Evolutionary conservation across 257 asterid species (phyloP).

Genomic region (Salvia miltiorrhiza): DNA sequence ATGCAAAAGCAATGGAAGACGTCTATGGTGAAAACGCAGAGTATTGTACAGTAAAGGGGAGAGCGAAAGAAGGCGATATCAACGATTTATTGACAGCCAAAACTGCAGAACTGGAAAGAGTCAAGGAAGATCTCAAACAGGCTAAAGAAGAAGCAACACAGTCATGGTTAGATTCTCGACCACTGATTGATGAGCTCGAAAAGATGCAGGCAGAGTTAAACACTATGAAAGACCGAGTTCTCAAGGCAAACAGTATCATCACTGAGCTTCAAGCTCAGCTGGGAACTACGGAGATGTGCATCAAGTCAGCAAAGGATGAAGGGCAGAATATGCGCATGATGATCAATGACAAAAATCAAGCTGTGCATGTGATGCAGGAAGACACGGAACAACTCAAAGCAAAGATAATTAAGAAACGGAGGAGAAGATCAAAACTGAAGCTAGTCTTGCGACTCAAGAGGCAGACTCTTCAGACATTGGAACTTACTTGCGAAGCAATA

Average conservation of each 20-base stretch:
- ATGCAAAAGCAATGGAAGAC: conserved; percentile 12
- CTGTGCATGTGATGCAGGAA: conserved; percentile 34
- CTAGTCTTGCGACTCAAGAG: conserved; percentile 35
- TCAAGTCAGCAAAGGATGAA: conserved; percentile 41
- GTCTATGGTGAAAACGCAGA: neutral
- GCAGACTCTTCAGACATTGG: conserved; percentile 49
- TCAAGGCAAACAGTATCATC: conserved; percentile 16
- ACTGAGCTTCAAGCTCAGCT: conserved; percentile 44
- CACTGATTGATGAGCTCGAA: conserved; percentile 60
- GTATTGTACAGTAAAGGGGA: neutral
- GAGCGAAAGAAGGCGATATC: neutral
- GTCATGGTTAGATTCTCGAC: conserved; percentile 66
- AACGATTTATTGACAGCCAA: conserved; percentile 14
- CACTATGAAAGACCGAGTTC: conserved; percentile 22
- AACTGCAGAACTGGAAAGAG: conserved; percentile 33
- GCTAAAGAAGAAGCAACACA: conserved; percentile 65
- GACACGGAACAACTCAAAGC: conserved; percentile 42
- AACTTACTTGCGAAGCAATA: conserved; percentile 47
- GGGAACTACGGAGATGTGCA: conserved; percentile 24
- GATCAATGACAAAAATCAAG: conserved; percentile 35
- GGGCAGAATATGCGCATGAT: conserved; percentile 26
- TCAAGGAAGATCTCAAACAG: conserved; percentile 38
- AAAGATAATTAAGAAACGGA: conserved; percentile 41
- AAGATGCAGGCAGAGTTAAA: conserved; percentile 45
- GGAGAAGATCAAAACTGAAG: conserved; percentile 35